Base-by-base conservation (phyloP, 2,329 filamentous ascomycete genomes). In the Diaporthe vexans region DNA sequence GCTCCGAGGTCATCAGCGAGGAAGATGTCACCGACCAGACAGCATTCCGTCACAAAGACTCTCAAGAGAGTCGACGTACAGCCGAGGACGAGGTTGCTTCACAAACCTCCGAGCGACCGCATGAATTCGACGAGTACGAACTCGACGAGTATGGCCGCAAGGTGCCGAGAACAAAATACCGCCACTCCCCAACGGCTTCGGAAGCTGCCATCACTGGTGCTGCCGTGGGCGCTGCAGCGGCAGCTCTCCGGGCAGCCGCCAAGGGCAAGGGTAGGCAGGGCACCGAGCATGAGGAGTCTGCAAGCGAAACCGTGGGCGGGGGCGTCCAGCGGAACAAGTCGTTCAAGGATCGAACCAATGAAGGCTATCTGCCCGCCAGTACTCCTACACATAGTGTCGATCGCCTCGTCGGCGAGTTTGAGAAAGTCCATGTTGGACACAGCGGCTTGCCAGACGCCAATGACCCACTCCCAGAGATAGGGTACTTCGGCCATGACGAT, bases 381-480 rank as follows among this genome's bases (percentile, higher is more conserved):
- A 89, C 89, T 40, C 89, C 90, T 3, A 86, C 88, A 8, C 89
- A 91, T 76, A 92, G 90, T 78, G 83, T 91, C 21, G 90, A 92
- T 76, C 85, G 87, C 48, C 84, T 90, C n/a, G 87, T 87, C 21
- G 87, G 86, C 52, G 85, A 90, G 26, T 83, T 83, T 59, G 86
- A 89, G 7, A 81, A 84, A 19, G 85, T 87, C 0, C 88, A 89
- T 78, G 86, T 97, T 87, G 89, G 89, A 54, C 90, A 93, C 57
- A 95, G 88, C 80, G 93, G 92, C 61, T 81, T 95, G 75, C 94
- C 94, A 4, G 88, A 92, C 77, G 84, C 90, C 48, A 84, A 92
- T 73, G 88, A 95, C 78, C 93, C 93, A 7, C 90, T 95, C 86
- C 94, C 93, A 0, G 95, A 95, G 80, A 91, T 94, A 79, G 94